Evolutionary conservation across 306 rosid species (phyloP).

Genomic region (Cicer yamashitae): DNA sequence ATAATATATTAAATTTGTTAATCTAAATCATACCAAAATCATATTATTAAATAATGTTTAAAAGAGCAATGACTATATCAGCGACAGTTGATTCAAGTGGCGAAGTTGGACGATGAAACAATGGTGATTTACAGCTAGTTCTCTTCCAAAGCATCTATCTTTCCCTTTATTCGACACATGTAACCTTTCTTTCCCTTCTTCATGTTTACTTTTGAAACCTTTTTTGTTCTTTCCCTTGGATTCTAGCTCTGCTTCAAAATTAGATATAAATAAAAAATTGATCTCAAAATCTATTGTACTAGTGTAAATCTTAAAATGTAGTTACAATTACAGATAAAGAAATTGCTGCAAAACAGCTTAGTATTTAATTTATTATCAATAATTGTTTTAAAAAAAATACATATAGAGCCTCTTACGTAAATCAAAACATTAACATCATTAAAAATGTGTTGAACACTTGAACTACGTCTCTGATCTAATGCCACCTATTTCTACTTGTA

Average conservation of each 20-base stretch:
- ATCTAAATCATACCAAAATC: too few relatives aligned
- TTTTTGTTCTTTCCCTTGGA: slow-evolving; percentile 13
- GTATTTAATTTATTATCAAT: slow-evolving; percentile 50
- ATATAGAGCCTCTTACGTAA: slow-evolving; percentile 53
- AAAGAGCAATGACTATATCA: background rate
- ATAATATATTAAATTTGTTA: too few relatives aligned
- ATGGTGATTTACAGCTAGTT: slow-evolving; percentile 14
- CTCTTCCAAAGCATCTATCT: background rate
- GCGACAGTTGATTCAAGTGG: background rate
- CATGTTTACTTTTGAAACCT: slow-evolving; percentile 20
- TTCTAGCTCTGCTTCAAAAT: slow-evolving; percentile 1
- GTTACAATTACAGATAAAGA: slow-evolving; percentile 22
- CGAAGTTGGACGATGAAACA: slow-evolving; percentile 15
- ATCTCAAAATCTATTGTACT: slow-evolving; percentile 7
- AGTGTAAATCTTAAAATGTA: slow-evolving; percentile 11
- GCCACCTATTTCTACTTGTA: slow-evolving; percentile 54
- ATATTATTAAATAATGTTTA: too few relatives aligned
- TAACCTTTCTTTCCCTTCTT: slow-evolving; percentile 5
- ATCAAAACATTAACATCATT: slow-evolving; percentile 56
- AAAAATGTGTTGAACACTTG: slow-evolving; percentile 62
- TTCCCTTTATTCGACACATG: slow-evolving; percentile 2
- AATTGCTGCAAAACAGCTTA: slow-evolving; percentile 50
- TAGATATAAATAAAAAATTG: background rate
- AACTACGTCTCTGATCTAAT: slow-evolving; percentile 54
- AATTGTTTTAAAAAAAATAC: slow-evolving; percentile 57